These are phyloP conservation scores for Chlorella variabilis DNA, from an alignment of 163 green algal genomes.

Conservation along the genomic window DNA sequence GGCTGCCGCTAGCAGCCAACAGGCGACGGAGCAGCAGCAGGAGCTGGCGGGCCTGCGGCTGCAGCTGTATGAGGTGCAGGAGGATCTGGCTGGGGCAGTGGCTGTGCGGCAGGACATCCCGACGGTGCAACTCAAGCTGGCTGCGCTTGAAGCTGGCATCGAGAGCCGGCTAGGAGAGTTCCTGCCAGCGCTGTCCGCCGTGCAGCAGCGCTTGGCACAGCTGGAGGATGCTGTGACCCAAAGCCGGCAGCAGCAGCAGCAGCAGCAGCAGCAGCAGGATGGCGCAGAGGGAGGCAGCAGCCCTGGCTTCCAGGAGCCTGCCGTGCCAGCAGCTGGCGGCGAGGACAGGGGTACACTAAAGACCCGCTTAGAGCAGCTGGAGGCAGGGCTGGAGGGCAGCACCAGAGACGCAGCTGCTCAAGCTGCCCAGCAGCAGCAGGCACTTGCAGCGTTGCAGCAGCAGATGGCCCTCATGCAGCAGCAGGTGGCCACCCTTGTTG, in stretches of 20 bases:
- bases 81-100: too few species aligned
- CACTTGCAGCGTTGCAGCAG: not conserved
- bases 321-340: not conserved
- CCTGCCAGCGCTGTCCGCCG: not conserved
- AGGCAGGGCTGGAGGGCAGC: not conserved
- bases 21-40: not conserved
- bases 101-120: not conserved
- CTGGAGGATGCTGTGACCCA: not conserved
- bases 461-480: conserved; percentile 1
- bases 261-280: not conserved
- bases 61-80: conserved; percentile 8
- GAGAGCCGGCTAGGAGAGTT: not conserved
- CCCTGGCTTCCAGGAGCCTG: too few species aligned
- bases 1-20: not conserved
- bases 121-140: conserved; percentile 1
- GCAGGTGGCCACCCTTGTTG: not conserved
- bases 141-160: not conserved
- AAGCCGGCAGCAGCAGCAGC: not conserved
- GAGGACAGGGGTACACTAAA: not conserved
- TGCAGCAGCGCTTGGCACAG: conserved; percentile 1
- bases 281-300: not conserved
- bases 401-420: not conserved
- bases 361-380: not conserved
- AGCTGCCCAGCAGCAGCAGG: not conserved
- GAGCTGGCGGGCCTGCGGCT: not conserved